phyloP scores from a whole-genome alignment of 1,284 basidiomycete species.

The Volvariella volvacea region DNA sequence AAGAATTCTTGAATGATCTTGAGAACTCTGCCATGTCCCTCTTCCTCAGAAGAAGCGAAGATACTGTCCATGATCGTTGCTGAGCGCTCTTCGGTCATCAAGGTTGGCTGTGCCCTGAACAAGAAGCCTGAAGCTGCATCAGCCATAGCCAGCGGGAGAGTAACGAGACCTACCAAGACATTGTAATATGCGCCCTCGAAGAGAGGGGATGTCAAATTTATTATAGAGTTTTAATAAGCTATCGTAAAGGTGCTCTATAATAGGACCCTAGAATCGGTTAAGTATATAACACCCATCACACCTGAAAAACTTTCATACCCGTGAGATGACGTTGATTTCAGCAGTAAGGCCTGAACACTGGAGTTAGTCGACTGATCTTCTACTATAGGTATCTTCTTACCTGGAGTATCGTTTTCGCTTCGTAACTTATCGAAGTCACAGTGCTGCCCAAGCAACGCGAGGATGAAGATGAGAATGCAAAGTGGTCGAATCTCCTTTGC shows the following conservation, averaged over 20 bases:
- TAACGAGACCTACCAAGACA: conserved; percentile 60
- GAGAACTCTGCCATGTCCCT: conserved; percentile 69
- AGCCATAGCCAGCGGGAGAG: conserved; percentile 1
- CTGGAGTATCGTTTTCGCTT: conserved; percentile 33
- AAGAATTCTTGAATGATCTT: conserved; percentile 91
- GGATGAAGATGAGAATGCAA: conserved; percentile 71
- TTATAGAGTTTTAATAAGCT: conserved; percentile 68
- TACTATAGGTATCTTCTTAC: too few species aligned
- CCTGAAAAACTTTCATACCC: conserved; percentile 29
- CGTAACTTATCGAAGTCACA: conserved; percentile 82
- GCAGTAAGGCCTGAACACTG: conserved; percentile 41
- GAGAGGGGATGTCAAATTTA: conserved; percentile 44
- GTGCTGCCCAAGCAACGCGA: conserved; percentile 81
- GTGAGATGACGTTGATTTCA: conserved; percentile 56
- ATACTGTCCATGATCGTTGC: conserved; percentile 86
- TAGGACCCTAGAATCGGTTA: conserved; percentile 41
- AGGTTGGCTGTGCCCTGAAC: conserved; percentile 85
- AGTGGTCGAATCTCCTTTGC: conserved; percentile 28
- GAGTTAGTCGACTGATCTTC: too few species aligned
- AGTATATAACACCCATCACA: background rate
- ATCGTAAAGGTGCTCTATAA: conserved; percentile 79
- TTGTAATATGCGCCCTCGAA: conserved; percentile 66
- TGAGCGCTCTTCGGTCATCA: conserved; percentile 78
- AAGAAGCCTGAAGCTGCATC: conserved; percentile 57
- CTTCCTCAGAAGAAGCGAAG: conserved; percentile 66